Percentiles rank a stretch among this genome's conserved stretches.
Conservation (phyloP, 345 rosid genomes). For the Geranium rotundifolium region DNA sequence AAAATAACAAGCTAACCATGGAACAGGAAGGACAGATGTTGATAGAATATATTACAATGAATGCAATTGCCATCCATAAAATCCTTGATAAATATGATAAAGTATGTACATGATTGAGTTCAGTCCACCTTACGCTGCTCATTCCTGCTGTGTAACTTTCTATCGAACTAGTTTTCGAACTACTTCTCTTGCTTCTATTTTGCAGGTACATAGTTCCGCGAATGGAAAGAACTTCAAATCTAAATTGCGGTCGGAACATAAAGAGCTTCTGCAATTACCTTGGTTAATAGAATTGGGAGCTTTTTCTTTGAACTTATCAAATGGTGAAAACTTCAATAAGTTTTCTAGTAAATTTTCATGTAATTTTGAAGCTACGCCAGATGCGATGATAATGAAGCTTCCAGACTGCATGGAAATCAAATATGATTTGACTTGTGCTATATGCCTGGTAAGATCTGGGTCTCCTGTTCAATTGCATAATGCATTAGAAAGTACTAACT, state of each 20-base stretch:
- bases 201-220: constrained; percentile 69
- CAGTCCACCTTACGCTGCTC: neutral
- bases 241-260: constrained; percentile 73
- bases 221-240: constrained; percentile 70
- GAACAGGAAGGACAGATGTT: constrained; percentile 61
- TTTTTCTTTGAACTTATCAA: constrained; percentile 56
- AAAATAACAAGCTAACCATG: constrained; percentile 40
- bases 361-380: constrained; percentile 35
- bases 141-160: too few species aligned
- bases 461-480: neutral
- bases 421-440: constrained; percentile 66
- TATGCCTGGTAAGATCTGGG: constrained; percentile 54
- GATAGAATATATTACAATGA: constrained; percentile 75
- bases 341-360: constrained; percentile 48
- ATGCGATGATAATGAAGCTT: constrained; percentile 50
- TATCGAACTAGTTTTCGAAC: neutral
- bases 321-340: constrained; percentile 29
- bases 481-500: neutral
- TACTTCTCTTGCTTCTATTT: constrained; percentile 2
- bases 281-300: constrained; percentile 96
- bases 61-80: constrained; percentile 75
- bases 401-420: constrained; percentile 57
- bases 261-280: constrained; percentile 86
- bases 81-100: constrained; percentile 93
- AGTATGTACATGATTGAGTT: constrained; percentile 22